Evolutionary conservation across 2,329 filamentous ascomycete genomes (phyloP), one percentile per base, ranked within the genome.

Genomic region (Cryphonectria nitschkei): DNA sequence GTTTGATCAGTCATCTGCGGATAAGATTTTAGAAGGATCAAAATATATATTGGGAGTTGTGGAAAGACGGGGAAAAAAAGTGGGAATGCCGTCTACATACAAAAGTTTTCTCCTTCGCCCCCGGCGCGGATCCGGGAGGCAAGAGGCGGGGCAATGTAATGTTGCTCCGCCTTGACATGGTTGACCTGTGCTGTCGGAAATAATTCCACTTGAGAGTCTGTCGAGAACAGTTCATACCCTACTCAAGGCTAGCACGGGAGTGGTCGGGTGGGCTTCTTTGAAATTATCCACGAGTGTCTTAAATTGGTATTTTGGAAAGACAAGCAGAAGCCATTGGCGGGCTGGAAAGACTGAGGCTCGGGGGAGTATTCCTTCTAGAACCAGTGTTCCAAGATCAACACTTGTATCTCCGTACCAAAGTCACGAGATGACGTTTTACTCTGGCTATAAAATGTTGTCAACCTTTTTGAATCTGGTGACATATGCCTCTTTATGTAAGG

Each of bases 271-370:
- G 54, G 43, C n/a, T 62, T 61, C 43, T 22, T 60, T n/a, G 39
- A 46, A 62, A 43, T 50, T 60, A 26, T 5, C 41, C 62, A 65
- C 32, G 16, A 65, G n/a, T 70, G 65, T 68, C 68, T 72, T 61
- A 68, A 54, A 26, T 61, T 67, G 54, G 60, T 39, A 60, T 68
- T 43, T 50, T 32, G 26, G 62, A 67, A 50, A 61, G 52, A 41
- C 46, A 63, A 37, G n/a, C 29, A 29, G 41, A 46, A 64, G 46
- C 50, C 62, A 56, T 56, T 16, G 50, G 29, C n/a, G 22, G 41
- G 43, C n/a, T 37, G 34, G 63, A 58, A 50, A 41, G 54, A 54
- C 52, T n/a, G 50, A 29, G 50, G 41, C 7, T 26, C 26, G 26
- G 39, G 7, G 13, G 19, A 41, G 69, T 34, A 41, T 37, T 26